Evolutionary conservation across 2,329 filamentous ascomycete species (phyloP).

Genomic region (Microcyclosporella mali): DNA sequence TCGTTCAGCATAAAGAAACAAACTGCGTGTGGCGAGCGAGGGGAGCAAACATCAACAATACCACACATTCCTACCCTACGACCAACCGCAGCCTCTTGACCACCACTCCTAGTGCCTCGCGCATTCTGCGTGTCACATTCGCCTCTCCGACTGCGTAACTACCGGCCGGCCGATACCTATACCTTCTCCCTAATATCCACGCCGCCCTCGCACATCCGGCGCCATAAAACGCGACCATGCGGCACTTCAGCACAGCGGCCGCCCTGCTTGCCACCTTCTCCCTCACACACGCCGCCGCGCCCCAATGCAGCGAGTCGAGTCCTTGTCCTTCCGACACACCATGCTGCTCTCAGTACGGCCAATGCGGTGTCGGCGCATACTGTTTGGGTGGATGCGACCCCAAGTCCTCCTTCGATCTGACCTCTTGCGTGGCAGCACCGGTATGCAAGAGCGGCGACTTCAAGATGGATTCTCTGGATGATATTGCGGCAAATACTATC

Average conservation of each 20-base stretch:
- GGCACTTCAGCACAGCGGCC: slow-evolving; percentile 25
- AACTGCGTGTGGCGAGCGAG: no score
- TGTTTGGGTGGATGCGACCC: slow-evolving; percentile 95
- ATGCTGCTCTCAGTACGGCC: slow-evolving; percentile 61
- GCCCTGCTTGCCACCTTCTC: slow-evolving; percentile 29
- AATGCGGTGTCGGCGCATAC: slow-evolving; percentile 90
- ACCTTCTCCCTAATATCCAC: not conserved
- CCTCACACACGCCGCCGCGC: slow-evolving; percentile 20
- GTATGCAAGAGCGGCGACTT: slow-evolving; percentile 70
- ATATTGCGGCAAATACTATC: slow-evolving; percentile 63
- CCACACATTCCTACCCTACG: not conserved
- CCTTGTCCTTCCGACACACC: slow-evolving; percentile 29
- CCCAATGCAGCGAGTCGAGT: slow-evolving; percentile 27
- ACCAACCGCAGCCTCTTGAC: no score
- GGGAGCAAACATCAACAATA: no score
- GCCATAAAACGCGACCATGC: slow-evolving; percentile 21
- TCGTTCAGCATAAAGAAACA: no score
- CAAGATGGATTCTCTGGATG: slow-evolving; percentile 65
- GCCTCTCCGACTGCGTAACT: not conserved
- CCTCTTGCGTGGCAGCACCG: slow-evolving; percentile 79
- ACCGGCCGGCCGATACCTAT: no score
- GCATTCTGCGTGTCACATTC: not conserved
- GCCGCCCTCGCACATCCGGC: no score
- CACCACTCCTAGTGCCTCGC: no score
- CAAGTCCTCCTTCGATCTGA: slow-evolving; percentile 70